Percentiles rank a stretch among this genome's conserved stretches.
These are phyloP conservation scores for Beauveria medogensis DNA, from an alignment of 2,329 filamentous ascomycete species.

Conservation along the genomic window DNA sequence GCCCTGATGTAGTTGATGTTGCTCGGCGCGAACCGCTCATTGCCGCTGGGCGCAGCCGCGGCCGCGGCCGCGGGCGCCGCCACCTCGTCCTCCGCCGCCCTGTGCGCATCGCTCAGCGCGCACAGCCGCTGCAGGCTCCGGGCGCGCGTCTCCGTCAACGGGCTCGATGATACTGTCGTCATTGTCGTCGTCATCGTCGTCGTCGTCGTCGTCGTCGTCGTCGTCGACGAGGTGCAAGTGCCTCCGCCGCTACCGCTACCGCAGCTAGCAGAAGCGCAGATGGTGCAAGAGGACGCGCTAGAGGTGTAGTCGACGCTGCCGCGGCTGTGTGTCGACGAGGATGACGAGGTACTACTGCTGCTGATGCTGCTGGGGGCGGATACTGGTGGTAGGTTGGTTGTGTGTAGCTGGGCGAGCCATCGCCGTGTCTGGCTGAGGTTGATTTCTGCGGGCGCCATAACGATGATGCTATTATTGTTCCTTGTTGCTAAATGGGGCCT, in stretches of 20 bases:
- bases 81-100: neutral
- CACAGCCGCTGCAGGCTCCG: conserved; percentile 5
- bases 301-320: neutral
- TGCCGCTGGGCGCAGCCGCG: neutral
- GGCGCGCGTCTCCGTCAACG: neutral
- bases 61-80: too few species aligned
- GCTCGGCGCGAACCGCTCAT: neutral
- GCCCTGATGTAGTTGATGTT: conserved; percentile 4
- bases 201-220: neutral
- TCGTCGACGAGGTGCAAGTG: neutral
- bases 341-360: neutral
- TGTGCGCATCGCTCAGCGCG: neutral
- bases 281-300: neutral
- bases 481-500: neutral
- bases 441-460: conserved; percentile 1
- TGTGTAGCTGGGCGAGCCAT: conserved; percentile 8
- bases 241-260: neutral
- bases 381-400: neutral
- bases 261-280: neutral
- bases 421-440: conserved; percentile 1
- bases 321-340: neutral
- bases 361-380: neutral
- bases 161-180: neutral
- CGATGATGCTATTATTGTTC: neutral
- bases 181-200: neutral